Percentiles rank a stretch among this genome's conserved stretches.
Conservation (phyloP, 2,329 filamentous ascomycete species). For the Microcyclosporella mali region DNA sequence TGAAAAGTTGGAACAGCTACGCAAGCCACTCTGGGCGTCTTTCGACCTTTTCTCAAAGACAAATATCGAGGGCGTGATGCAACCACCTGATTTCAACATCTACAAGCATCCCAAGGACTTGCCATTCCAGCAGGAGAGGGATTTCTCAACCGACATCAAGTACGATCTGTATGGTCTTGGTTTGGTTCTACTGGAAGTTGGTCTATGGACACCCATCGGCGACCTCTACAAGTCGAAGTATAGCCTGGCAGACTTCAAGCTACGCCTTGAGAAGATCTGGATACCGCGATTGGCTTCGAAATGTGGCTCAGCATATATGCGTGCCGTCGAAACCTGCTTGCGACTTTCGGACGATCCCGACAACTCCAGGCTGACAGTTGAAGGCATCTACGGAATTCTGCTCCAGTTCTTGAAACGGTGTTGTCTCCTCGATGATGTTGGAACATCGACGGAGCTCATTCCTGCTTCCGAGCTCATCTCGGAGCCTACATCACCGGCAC, state of each 20-base stretch:
- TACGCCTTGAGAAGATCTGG: conserved; percentile 57
- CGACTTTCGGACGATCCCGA: conserved; percentile 53
- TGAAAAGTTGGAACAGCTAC: conserved; percentile 46
- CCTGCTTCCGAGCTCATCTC: conserved; percentile 20
- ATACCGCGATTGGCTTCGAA: conserved; percentile 59
- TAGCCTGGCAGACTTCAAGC: conserved; percentile 55
- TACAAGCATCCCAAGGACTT: conserved; percentile 59
- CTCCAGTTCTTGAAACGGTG: conserved; percentile 31
- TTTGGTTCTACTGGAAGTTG: conserved; percentile 66
- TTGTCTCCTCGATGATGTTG: conserved; percentile 31
- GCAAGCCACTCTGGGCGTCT: conserved; percentile 63
- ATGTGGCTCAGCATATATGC: conserved; percentile 69
- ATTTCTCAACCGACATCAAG: conserved; percentile 43
- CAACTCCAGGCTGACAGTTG: conserved; percentile 20
- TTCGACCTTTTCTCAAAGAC: conserved; percentile 66
- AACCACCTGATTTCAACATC: conserved; percentile 47
- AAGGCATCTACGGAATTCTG: conserved; percentile 27
- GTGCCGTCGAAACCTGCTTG: conserved; percentile 66
- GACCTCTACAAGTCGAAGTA: conserved; percentile 55
- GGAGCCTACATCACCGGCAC: conserved; percentile 11
- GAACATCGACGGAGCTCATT: conserved; percentile 19
- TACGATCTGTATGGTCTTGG: conserved; percentile 68
- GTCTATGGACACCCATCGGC: conserved; percentile 64
- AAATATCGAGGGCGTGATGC: conserved; percentile 41
- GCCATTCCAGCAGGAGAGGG: conserved; percentile 32